phyloP scores from a whole-genome alignment of 805 yeast species.

The Saturnispora kantuleensis region DNA sequence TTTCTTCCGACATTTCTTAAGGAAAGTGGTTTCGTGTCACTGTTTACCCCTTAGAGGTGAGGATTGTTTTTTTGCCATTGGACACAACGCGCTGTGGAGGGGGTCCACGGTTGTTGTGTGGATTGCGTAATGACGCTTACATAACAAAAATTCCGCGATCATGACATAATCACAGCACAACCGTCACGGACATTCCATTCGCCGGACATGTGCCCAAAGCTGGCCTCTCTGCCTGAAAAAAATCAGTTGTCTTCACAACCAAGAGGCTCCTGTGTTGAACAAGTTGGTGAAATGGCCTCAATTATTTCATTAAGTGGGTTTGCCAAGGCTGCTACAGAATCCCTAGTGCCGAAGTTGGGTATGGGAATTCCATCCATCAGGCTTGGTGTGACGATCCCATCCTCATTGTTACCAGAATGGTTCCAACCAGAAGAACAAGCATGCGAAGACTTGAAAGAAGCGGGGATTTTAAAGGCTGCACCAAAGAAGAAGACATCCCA shows the following conservation, averaged over 20 bases:
- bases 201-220: background rate
- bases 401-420: constrained; percentile 24
- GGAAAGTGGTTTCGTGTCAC: too few relatives aligned
- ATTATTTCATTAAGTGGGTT: constrained; percentile 10
- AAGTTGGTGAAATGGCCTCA: constrained; percentile 8
- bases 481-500: constrained; percentile 93
- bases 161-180: background rate
- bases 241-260: background rate
- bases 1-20: background rate
- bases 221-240: background rate
- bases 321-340: constrained; percentile 11
- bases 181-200: background rate
- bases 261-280: constrained; percentile 1
- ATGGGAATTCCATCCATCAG: constrained; percentile 13
- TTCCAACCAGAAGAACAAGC: constrained; percentile 30
- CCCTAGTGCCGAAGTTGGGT: constrained; percentile 11
- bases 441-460: constrained; percentile 38
- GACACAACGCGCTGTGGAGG: too few relatives aligned
- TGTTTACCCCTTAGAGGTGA: too few relatives aligned
- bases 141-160: background rate
- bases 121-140: background rate
- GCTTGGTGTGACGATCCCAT: constrained; percentile 15
- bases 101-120: too few relatives aligned
- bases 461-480: constrained; percentile 77
- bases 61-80: too few relatives aligned